Base-by-base conservation (phyloP, 2,329 filamentous ascomycete species). In the Aspergillus ustus region DNA sequence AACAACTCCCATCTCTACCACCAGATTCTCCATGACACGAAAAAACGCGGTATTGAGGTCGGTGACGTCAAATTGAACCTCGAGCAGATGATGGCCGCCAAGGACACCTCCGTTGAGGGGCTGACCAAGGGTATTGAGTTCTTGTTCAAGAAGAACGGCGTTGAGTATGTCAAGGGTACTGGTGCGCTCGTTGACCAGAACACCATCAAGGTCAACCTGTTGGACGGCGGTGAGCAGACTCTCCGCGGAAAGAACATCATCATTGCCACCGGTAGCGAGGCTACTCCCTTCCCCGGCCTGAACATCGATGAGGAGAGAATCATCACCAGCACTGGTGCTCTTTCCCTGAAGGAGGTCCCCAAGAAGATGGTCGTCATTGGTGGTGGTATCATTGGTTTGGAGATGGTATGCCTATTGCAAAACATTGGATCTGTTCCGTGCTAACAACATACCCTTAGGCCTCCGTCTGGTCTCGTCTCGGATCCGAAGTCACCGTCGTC, bases 1-100 rank as follows among this genome's bases (percentile, higher is more conserved):
- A 99, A 98, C 89, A 98, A 98, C 86, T 97, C 95, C 72, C 93
- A 97, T 80, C 87, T 98, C 64, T 98, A 98, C 85, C 94, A 98
- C 84, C 91, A 93, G 82, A 91, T 97, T 75, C 87, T 96, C 64
- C 94, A 99, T 84, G 95, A 99, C 84, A 94, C 93, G 69, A 97
- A 97, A 84, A 88, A 91, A 81, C 92, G 95, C 78, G 95, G 95
- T 77, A 99, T 99, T 78, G 94, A 98, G 76, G 95, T 99, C 71
- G 90, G 91, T 76, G 92, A 97, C 82, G 94, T 99, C 75, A 96
- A 96, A 81, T 89, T 99, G 76, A 97, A 99, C 85, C 86, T 99
- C 50, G 81, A 84, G 73, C 89, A 95, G 79, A 93, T 99, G 88
- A 97, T 99, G 93, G 96, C 97, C 84, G 93, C 95, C 63, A 99